Conservation (phyloP, 2,329 filamentous ascomycete species). For the Magnaporthiopsis poae region DNA sequence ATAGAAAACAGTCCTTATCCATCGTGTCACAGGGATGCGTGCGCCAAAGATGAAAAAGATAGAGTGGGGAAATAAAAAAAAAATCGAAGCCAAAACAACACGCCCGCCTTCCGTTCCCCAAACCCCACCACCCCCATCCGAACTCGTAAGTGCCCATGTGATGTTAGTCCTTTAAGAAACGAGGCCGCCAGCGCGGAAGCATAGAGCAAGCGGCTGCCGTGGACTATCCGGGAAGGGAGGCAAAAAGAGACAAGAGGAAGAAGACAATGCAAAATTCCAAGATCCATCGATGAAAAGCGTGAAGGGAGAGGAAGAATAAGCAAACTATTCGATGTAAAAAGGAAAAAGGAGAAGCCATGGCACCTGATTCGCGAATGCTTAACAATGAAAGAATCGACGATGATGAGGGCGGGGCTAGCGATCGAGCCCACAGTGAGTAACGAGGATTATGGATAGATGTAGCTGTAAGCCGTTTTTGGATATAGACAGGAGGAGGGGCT, state of each 20-base stretch:
- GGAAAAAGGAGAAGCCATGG: slow-evolving; percentile 5
- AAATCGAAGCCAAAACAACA: not conserved
- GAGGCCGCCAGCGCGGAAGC: not conserved
- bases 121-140: not conserved
- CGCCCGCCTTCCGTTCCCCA: not conserved
- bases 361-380: not conserved
- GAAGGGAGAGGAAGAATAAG: not conserved
- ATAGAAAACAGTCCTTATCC: not conserved
- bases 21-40: not conserved
- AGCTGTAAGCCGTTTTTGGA: slow-evolving; percentile 5
- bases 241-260: slow-evolving; percentile 8
- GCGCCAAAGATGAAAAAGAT: not conserved
- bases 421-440: not conserved
- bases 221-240: not conserved
- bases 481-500: slow-evolving; percentile 5
- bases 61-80: not conserved
- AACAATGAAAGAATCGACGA: not conserved
- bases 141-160: not conserved
- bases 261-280: slow-evolving; percentile 11
- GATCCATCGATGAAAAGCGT: not conserved
- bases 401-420: not conserved
- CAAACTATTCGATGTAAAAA: not conserved
- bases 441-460: not conserved
- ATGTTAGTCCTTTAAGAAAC: not conserved
- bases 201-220: not conserved